These are phyloP conservation scores for Vigna angularis DNA, from an alignment of 306 rosid species.

Conservation along the genomic window DNA sequence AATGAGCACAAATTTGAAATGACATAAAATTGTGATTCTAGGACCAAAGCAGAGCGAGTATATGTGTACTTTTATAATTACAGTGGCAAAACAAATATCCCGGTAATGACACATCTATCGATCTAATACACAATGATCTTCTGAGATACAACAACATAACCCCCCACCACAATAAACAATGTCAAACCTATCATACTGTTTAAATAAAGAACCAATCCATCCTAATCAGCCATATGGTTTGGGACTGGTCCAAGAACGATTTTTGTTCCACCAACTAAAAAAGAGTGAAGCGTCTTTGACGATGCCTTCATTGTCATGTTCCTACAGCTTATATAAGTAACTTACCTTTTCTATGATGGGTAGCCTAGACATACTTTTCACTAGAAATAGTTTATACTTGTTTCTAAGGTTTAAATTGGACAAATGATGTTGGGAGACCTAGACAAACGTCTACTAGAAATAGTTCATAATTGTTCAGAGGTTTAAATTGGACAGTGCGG, in stretches of 20 bases:
- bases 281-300: conserved; percentile 30
- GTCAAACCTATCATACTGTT: not conserved
- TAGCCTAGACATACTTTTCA: conserved; percentile 1
- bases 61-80: conserved; percentile 5
- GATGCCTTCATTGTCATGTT: conserved; percentile 6
- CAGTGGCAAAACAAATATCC: conserved; percentile 3
- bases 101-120: not conserved
- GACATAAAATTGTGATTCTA: conserved; percentile 3
- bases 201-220: conserved; percentile 1
- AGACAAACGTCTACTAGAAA: conserved; percentile 7
- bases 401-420: not conserved
- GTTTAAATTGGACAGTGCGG: not conserved
- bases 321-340: conserved; percentile 7
- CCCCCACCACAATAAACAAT: too few species aligned
- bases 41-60: not conserved
- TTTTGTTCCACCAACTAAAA: not conserved
- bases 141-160: too few species aligned
- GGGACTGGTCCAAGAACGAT: not conserved
- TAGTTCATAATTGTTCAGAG: not conserved
- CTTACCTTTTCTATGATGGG: conserved; percentile 1
- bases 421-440: not conserved
- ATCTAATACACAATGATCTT: too few species aligned
- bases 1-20: conserved; percentile 1
- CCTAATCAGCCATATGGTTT: conserved; percentile 10
- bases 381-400: not conserved